Evolutionary conservation across 768 basidiomycete species (phyloP), one percentile per base, ranked within the genome.

Genomic region (Rhodocollybia butyracea): DNA sequence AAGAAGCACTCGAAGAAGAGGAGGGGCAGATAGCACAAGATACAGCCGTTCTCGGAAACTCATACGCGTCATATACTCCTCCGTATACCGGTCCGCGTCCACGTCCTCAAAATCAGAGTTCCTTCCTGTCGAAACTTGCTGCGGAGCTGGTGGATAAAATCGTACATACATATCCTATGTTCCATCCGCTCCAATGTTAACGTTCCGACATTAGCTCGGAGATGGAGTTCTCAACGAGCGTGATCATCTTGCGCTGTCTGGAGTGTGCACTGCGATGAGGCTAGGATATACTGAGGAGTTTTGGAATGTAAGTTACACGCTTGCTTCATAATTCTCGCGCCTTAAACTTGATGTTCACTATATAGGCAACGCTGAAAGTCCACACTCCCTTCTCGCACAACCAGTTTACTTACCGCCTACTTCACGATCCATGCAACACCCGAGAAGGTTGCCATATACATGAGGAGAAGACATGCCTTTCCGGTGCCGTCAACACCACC

Each of bases 331-430:
- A 21, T 24, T 7, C 21, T 10, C 24, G 42, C 19, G 24, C 17
- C 21, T 24, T 24, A 17, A n/a, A 11, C 46, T 27, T 13, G 24
- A 48, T 17, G 15, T n/a, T 21, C 15, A 17, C 29, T 12, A 8
- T 8, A 11, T 30, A 48, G 46, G 26, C 15, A 10, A 48, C 31
- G 12, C 26, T 32, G 10, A 32, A 48, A 13, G 12, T 27, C n/a
- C 46, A 48, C 46, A 48, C 46, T 32, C 46, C 46, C 7, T 48
- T 48, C 46, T 48, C 46, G 15, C 46, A 48, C 27, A 48, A 48
- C 29, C 26, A 29, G 26, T 48, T 48, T 26, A 48, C 46, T 26
- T 48, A 48, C 27, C n/a, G 46, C 46, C 31, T 48, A 8, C 29
- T 48, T 17, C n/a, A 30, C 29, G 46, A 48, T 48, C 46, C 46